phyloP scores from a whole-genome alignment of 192 early-diverging fungal species.

The Linnemannia zychae region DNA sequence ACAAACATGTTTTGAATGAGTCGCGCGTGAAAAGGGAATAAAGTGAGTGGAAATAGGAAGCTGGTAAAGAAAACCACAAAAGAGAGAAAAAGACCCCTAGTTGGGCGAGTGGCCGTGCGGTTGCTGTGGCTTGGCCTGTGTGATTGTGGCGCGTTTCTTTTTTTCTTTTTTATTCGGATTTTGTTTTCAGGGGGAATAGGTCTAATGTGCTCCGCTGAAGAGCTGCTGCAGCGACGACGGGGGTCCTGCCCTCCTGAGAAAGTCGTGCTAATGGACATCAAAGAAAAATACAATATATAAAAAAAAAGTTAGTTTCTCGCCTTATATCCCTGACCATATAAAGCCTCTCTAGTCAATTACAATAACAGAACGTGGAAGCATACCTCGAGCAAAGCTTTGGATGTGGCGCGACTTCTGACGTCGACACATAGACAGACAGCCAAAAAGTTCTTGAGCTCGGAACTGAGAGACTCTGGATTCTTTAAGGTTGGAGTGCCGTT shows the following conservation, averaged over 20 bases:
- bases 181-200: background rate
- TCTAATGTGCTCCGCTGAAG: background rate
- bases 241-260: constrained; percentile 73
- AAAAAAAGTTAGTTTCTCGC: no score
- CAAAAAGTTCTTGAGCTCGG: constrained; percentile 90
- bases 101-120: no score
- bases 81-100: no score
- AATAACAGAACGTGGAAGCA: background rate
- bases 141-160: no score
- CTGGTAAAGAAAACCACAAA: no score
- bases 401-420: constrained; percentile 83
- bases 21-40: background rate
- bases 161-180: no score
- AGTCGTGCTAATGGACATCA: constrained; percentile 69
- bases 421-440: constrained; percentile 91
- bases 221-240: constrained; percentile 63
- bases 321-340: no score
- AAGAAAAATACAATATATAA: background rate
- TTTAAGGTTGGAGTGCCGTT: constrained; percentile 97
- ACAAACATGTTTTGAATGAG: background rate
- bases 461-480: constrained; percentile 84
- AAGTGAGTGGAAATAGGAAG: background rate
- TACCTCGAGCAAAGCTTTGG: constrained; percentile 82
- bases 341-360: no score
- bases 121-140: no score